These are phyloP conservation scores for Alternaria solani DNA, from an alignment of 2,329 filamentous ascomycete genomes.

Conservation along the genomic window DNA sequence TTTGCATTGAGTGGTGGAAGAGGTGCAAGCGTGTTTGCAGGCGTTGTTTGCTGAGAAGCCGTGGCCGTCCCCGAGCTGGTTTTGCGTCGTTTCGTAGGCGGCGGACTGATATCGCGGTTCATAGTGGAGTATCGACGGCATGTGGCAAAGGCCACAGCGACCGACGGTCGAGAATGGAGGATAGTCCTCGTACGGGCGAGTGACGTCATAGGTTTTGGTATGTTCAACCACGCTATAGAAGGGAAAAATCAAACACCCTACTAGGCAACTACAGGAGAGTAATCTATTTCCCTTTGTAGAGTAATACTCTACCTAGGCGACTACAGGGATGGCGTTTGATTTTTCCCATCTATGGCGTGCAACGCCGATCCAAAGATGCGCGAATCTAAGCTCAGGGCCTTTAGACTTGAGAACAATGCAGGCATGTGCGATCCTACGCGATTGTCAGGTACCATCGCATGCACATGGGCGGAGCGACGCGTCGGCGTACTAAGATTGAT, in stretches of 20 bases:
- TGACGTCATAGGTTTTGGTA: conserved; percentile 17
- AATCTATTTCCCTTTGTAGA: no score
- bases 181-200: background rate
- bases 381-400: background rate
- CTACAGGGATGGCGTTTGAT: no score
- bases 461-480: conserved; percentile 13
- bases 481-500: conserved; percentile 19
- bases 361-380: background rate
- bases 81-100: conserved; percentile 34
- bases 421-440: background rate
- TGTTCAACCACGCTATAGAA: background rate
- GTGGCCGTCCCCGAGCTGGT: background rate
- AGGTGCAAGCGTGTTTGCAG: background rate
- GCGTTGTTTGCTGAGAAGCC: background rate
- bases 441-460: conserved; percentile 1
- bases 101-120: conserved; percentile 37
- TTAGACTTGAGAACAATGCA: background rate
- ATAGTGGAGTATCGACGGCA: conserved; percentile 15
- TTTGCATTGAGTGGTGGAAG: conserved; percentile 13
- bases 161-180: background rate
- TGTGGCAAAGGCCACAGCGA: background rate
- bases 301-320: no score
- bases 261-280: no score
- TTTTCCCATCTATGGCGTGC: no score
- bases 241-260: no score